phyloP scores from a whole-genome alignment of 805 yeast species.

The Alloascoidea africana region DNA sequence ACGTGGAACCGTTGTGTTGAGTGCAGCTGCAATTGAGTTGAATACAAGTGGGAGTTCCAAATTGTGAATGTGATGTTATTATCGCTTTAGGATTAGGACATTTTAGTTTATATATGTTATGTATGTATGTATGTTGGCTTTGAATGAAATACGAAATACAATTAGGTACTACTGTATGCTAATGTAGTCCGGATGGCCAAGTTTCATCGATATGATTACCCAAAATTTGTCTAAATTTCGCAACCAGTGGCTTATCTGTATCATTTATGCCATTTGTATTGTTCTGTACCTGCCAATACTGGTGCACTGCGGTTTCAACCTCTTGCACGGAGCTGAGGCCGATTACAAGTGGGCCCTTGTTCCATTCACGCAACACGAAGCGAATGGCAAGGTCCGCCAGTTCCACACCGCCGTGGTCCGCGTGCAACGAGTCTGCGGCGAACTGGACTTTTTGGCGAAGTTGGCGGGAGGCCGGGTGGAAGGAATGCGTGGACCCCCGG shows the following conservation, averaged over 20 bases:
- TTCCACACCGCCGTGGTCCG: constrained; percentile 32
- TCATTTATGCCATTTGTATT: constrained; percentile 20
- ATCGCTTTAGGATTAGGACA: too few relatives aligned
- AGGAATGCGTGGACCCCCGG: constrained; percentile 45
- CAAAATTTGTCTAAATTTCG: constrained; percentile 24
- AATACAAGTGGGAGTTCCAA: constrained; percentile 15
- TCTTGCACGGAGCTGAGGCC: constrained; percentile 62
- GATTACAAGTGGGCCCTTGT: constrained; percentile 54
- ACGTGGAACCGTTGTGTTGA: constrained; percentile 63
- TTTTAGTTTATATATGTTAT: too few relatives aligned
- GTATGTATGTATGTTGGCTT: too few relatives aligned
- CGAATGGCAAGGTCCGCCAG: constrained; percentile 73
- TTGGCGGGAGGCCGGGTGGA: constrained; percentile 67
- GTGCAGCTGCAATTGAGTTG: constrained; percentile 74
- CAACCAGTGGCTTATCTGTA: constrained; percentile 28
- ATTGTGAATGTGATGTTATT: constrained; percentile 14
- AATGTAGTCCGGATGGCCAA: constrained; percentile 41
- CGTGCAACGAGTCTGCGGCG: constrained; percentile 29
- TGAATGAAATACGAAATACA: too few relatives aligned
- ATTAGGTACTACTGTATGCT: constrained; percentile 16
- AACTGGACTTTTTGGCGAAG: constrained; percentile 29
- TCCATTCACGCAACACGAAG: constrained; percentile 57
- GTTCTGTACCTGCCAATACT: constrained; percentile 33
- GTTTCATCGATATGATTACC: constrained; percentile 47
- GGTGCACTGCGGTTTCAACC: constrained; percentile 42